Evolutionary conservation across 2,329 filamentous ascomycete genomes (phyloP).

Genomic region (Aureobasidium sp.): DNA sequence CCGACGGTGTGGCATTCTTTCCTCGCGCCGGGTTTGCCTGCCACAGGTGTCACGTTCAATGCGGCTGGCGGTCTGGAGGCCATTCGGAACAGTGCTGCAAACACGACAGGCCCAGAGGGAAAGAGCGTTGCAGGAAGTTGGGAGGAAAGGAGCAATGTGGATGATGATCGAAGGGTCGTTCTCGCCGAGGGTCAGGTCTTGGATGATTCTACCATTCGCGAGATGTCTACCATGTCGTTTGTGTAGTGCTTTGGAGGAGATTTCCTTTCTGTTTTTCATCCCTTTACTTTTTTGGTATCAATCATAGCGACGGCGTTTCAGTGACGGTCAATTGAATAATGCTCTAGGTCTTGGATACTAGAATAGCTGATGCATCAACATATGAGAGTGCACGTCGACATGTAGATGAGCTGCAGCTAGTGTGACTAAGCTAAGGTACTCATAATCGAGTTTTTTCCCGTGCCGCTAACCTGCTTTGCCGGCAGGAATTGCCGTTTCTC

Average conservation of each 20-base stretch:
- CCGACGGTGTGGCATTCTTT: conserved; percentile 74
- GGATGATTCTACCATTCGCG: conserved; percentile 17
- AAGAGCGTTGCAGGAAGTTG: conserved; percentile 1
- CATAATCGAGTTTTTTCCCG: too few species aligned
- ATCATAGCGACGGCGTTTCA: not conserved
- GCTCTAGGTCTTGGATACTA: too few species aligned
- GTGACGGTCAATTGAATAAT: not conserved
- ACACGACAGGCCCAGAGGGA: not conserved
- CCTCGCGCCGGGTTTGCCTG: conserved; percentile 30
- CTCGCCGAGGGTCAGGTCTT: conserved; percentile 14
- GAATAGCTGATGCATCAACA: too few species aligned
- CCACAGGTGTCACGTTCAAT: conserved; percentile 26
- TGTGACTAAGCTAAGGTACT: too few species aligned
- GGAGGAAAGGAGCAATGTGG: not conserved
- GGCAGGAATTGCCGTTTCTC: too few species aligned
- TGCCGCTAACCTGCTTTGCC: too few species aligned
- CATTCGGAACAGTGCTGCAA: not conserved
- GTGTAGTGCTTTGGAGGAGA: not conserved
- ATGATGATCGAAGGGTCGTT: conserved; percentile 2
- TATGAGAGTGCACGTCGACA: too few species aligned
- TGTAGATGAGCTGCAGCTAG: too few species aligned
- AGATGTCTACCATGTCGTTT: conserved; percentile 19
- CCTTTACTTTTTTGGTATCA: not conserved
- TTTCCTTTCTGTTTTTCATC: not conserved
- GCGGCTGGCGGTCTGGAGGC: not conserved